These are phyloP conservation scores for Scheffersomyces spartinae DNA, from an alignment of 805 yeast species.

Conservation along the genomic window DNA sequence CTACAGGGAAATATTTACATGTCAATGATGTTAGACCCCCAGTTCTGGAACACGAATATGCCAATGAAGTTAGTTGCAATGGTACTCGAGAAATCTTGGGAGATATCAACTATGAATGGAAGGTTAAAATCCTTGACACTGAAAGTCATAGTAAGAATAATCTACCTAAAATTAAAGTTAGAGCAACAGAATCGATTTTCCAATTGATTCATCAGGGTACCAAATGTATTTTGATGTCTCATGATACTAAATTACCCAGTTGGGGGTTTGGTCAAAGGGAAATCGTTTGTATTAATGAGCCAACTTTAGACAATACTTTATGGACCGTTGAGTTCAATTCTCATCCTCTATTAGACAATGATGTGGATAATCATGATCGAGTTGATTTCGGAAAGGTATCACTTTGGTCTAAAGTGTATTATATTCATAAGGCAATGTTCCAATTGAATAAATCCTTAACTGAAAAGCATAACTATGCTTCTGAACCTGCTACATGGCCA, in stretches of 20 bases:
- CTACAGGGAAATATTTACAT: constrained; percentile 56
- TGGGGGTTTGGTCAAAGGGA: constrained; percentile 86
- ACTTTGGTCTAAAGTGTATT: constrained; percentile 40
- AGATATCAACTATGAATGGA: constrained; percentile 61
- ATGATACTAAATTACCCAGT: constrained; percentile 59
- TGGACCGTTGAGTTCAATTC: constrained; percentile 65
- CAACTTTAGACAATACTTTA: constrained; percentile 52
- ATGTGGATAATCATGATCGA: constrained; percentile 6
- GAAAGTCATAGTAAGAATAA: constrained; percentile 14
- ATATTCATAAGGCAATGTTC: constrained; percentile 49
- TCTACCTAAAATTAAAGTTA: constrained; percentile 23
- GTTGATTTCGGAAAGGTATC: constrained; percentile 18
- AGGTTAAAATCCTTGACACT: constrained; percentile 37
- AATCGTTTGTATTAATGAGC: constrained; percentile 72
- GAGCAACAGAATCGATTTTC: constrained; percentile 59
- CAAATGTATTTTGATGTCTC: constrained; percentile 64
- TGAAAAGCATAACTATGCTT: constrained; percentile 37
- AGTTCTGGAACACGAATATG: constrained; percentile 81
- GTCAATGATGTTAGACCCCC: constrained; percentile 76
- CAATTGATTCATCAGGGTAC: constrained; percentile 56
- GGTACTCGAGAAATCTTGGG: constrained; percentile 55
- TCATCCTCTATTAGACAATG: constrained; percentile 34
- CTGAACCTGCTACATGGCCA: constrained; percentile 58
- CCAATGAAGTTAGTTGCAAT: constrained; percentile 67
- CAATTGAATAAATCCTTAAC: constrained; percentile 34